phyloP scores from a whole-genome alignment of 139 green algal species.

The Eudorina sp. region DNA sequence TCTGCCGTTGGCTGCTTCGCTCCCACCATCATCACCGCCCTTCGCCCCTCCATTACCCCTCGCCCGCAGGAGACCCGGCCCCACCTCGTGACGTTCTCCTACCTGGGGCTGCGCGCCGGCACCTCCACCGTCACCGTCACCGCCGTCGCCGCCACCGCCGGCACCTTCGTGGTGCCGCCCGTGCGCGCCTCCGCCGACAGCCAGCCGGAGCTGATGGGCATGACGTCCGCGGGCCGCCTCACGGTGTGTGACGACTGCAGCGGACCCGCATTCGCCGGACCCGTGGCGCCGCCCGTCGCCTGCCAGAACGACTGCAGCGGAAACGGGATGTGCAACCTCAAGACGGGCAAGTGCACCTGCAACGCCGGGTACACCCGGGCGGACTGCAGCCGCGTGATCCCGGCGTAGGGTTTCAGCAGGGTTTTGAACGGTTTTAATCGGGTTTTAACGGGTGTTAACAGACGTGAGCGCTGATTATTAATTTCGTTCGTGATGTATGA shows the following conservation, averaged over 20 bases:
- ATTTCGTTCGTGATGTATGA: too few species aligned
- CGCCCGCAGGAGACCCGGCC: conserved; percentile 55
- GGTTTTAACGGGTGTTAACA: too few species aligned
- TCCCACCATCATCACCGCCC: background rate
- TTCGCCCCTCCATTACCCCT: background rate
- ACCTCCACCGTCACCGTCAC: conserved; percentile 64
- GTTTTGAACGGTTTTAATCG: too few species aligned
- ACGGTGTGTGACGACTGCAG: conserved; percentile 37
- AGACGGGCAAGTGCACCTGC: conserved; percentile 61
- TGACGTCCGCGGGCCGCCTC: conserved; percentile 48
- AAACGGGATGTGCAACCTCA: conserved; percentile 64
- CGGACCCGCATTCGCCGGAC: background rate
- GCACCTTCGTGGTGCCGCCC: conserved; percentile 70
- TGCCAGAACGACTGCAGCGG: conserved; percentile 64
- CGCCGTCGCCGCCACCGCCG: conserved; percentile 71
- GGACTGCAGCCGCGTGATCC: conserved; percentile 13
- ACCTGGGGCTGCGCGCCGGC: conserved; percentile 59
- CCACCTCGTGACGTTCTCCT: conserved; percentile 61
- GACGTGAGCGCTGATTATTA: too few species aligned
- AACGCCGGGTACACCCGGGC: conserved; percentile 41
- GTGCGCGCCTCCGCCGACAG: conserved; percentile 63
- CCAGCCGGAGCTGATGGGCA: conserved; percentile 75
- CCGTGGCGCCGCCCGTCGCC: background rate
- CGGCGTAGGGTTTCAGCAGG: too few species aligned
- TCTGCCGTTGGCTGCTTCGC: too few species aligned